Base-by-base conservation (phyloP, 805 yeast species). In the Brettanomyces sp. region DNA sequence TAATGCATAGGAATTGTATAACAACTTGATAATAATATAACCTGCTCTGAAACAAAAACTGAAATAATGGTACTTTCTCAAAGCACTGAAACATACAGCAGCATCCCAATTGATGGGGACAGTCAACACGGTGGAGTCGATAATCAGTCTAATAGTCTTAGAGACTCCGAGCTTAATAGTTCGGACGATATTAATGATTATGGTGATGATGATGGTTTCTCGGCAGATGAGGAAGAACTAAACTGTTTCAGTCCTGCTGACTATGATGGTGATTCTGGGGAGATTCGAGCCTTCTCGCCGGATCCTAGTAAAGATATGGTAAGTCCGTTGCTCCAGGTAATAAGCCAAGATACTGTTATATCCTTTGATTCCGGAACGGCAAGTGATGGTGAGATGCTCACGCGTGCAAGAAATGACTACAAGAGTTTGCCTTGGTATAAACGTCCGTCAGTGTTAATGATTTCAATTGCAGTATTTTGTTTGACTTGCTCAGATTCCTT, bases 361-460 rank as follows among this genome's bases (percentile, higher is more conserved):
- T 13, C 18, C 5, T 13, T 13, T 13, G 42, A 25, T 13, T 39
- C 42, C 6, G 42, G 34, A 8, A 23, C 25, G 13, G 34, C 25
- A 13, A 39, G 42, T 39, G 79, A 74, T 46, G 65, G 67, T 6
- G 58, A 72, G 5, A 72, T 80, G 73, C 56, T 76, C 13, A 55
- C 74, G 13, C 81, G 79, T 49, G 74, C 73, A 44, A 64, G 80
- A 39, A 24, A 53, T 3, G 59, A 65, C 5, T 47, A 52, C 55
- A 57, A 64, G 48, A 47, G 64, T 3, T 45, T 76, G 28, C 67
- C 68, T 18, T 81, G 86, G 84, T 62, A 72, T 45, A 66, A 65
- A 28, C 65, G 82, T 39, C 90, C 90, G 0, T 72, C 82, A 3
- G 62, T 79, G 7, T 52, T 63, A n/a, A 66, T 77, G 63, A 56